A percentile compares a stretch with the other conserved stretches of the same genome.
Conservation (phyloP, 495 filamentous ascomycete genomes). For the Durotheca rogersii region DNA sequence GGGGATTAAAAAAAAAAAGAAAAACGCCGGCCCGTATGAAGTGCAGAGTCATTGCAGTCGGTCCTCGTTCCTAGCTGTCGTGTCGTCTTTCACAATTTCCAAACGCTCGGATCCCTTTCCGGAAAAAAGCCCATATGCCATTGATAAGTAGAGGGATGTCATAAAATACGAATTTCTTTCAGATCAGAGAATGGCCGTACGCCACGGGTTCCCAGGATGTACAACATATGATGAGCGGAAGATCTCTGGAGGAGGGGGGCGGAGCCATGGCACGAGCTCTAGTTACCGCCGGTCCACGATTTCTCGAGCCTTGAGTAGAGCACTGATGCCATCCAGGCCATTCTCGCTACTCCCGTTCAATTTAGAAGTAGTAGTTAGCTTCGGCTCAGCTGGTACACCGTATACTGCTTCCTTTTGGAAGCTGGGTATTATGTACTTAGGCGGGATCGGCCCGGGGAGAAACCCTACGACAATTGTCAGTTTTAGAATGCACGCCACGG, state of each 20-base stretch:
- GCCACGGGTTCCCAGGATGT: too few relatives aligned
- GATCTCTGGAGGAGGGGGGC: too few relatives aligned
- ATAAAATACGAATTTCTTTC: conserved; percentile 21
- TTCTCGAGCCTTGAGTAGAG: conserved; percentile 55
- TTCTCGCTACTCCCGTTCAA: conserved; percentile 3
- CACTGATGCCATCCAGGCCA: conserved; percentile 52
- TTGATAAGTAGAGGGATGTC: conserved; percentile 2
- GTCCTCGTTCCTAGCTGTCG: conserved; percentile 9
- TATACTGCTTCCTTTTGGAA: conserved; percentile 15
- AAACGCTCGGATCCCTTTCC: conserved; percentile 20
- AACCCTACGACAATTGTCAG: conserved; percentile 9
- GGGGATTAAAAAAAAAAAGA: background rate
- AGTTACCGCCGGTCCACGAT: conserved; percentile 50
- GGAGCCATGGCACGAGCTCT: background rate
- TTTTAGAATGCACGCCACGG: too few relatives aligned
- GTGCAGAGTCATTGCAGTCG: background rate
- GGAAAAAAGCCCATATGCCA: conserved; percentile 6
- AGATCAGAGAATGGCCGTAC: too few relatives aligned
- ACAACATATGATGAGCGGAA: conserved; percentile 16
- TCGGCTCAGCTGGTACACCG: conserved; percentile 9
- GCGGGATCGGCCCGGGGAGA: conserved; percentile 3
- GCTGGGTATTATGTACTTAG: conserved; percentile 16
- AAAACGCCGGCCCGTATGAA: conserved; percentile 1
- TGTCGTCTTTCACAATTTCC: conserved; percentile 28
- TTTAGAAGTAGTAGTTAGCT: conserved; percentile 10